Conservation (phyloP, 1,284 basidiomycete species). For the Inonotus hispidus region DNA sequence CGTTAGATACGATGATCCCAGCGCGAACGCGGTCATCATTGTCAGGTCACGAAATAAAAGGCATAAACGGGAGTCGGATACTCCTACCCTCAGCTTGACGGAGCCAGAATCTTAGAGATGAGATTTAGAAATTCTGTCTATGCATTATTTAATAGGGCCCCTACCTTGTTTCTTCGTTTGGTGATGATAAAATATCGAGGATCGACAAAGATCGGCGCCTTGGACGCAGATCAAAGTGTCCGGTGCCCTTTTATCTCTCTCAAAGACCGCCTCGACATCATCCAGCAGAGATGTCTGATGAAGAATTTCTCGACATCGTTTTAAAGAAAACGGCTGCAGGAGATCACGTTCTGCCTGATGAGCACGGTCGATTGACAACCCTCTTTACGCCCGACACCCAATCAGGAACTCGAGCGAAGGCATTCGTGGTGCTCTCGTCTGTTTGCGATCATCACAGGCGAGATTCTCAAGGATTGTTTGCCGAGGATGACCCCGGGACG, state of each 20-base stretch:
- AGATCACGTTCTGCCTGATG: not conserved
- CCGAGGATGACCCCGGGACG: slow-evolving; percentile 41
- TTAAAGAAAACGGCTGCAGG: slow-evolving; percentile 5
- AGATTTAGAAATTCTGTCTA: no score
- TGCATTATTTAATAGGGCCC: no score
- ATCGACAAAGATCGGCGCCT: no score
- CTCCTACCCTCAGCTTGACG: not conserved
- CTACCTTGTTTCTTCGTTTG: no score
- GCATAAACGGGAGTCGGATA: slow-evolving; percentile 19
- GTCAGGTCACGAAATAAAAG: slow-evolving; percentile 33
- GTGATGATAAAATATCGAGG: no score
- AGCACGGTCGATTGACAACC: slow-evolving; percentile 32
- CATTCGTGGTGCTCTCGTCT: slow-evolving; percentile 59
- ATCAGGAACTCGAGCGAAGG: slow-evolving; percentile 47
- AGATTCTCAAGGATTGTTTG: slow-evolving; percentile 27
- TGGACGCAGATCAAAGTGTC: no score
- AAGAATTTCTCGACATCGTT: slow-evolving; percentile 5
- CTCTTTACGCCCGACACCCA: not conserved
- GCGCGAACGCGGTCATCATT: slow-evolving; percentile 45
- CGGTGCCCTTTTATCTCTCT: no score
- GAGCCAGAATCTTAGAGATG: not conserved
- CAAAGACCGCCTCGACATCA: not conserved
- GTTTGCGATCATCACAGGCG: slow-evolving; percentile 54
- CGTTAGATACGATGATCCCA: slow-evolving; percentile 59
- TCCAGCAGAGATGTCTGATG: not conserved